A percentile compares a stretch with the other conserved stretches of the same genome.
phyloP scores from a whole-genome alignment of 106 monocot genomes.

The Allium fistulosum region DNA sequence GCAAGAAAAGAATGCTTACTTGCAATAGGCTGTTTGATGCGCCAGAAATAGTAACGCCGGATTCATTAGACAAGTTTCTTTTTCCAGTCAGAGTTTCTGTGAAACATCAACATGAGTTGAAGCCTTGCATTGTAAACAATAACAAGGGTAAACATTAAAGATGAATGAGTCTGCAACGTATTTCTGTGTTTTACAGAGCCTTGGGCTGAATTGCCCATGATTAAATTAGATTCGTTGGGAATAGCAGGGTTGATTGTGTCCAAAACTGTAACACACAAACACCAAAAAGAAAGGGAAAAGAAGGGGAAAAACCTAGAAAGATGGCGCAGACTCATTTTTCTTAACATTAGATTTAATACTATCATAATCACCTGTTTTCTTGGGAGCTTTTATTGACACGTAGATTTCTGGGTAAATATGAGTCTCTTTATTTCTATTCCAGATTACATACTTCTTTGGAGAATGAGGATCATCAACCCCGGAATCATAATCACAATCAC shows the following conservation, averaged over 20 bases:
- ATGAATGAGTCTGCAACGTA: too few species aligned
- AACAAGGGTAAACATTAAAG: not conserved
- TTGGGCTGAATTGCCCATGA: too few species aligned
- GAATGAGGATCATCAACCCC: constrained; percentile 64
- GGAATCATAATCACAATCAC: constrained; percentile 45
- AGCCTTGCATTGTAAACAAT: not conserved
- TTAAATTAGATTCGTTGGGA: too few species aligned
- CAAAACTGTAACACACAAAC: too few species aligned
- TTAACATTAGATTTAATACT: not conserved
- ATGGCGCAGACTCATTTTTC: too few species aligned
- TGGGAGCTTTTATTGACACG: constrained; percentile 47
- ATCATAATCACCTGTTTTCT: constrained; percentile 43
- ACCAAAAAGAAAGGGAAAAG: too few species aligned
- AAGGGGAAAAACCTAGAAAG: too few species aligned
- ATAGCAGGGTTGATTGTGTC: too few species aligned
- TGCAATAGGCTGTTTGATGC: constrained; percentile 21
- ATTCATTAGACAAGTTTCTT: constrained; percentile 36
- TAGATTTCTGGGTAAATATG: constrained; percentile 63
- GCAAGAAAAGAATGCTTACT: constrained; percentile 12
- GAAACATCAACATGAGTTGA: not conserved
- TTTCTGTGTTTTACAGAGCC: too few species aligned
- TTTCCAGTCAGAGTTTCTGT: constrained; percentile 54
- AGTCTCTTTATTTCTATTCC: constrained; percentile 45
- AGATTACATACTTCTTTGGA: constrained; percentile 63
- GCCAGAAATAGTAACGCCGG: constrained; percentile 29